phyloP scores from a whole-genome alignment of 345 rosid genomes.

The Turritis glabra region DNA sequence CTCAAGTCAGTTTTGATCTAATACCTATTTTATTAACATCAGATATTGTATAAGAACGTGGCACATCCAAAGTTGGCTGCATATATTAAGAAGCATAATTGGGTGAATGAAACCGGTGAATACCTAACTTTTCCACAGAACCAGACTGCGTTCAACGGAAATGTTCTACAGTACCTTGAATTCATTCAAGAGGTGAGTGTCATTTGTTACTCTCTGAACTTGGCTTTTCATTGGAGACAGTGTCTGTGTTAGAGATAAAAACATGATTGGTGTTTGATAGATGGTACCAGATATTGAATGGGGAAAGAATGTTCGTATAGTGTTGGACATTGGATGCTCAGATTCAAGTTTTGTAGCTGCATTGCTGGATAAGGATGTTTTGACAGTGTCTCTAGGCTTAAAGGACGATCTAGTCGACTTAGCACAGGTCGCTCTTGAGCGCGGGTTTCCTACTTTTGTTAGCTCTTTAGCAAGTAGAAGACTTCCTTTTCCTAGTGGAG shows the following conservation, averaged over 20 bases:
- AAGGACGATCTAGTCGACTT: constrained; percentile 91
- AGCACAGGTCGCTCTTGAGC: constrained; percentile 87
- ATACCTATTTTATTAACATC: constrained; percentile 32
- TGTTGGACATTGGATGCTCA: constrained; percentile 77
- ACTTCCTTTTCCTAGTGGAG: constrained; percentile 91
- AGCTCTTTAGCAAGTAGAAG: constrained; percentile 73
- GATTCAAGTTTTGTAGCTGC: constrained; percentile 78
- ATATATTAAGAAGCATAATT: constrained; percentile 66
- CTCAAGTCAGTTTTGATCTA: constrained; percentile 26
- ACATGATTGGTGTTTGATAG: constrained; percentile 56
- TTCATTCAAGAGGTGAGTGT: constrained; percentile 85
- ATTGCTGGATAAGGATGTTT: constrained; percentile 75
- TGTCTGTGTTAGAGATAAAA: constrained; percentile 28
- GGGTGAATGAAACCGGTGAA: constrained; percentile 71
- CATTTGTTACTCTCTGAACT: constrained; percentile 12
- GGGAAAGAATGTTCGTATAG: constrained; percentile 94
- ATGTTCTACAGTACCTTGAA: constrained; percentile 85
- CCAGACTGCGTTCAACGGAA: constrained; percentile 70
- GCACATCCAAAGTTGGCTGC: constrained; percentile 91
- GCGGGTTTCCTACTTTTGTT: constrained; percentile 80
- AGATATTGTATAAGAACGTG: constrained; percentile 80
- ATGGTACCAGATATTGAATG: constrained; percentile 99
- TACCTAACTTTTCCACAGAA: constrained; percentile 74
- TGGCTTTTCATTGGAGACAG: background rate
- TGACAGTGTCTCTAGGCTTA: constrained; percentile 75